Evolutionary conservation across 2,329 filamentous ascomycete species (phyloP).

Genomic region (Paecilomyces sp.): DNA sequence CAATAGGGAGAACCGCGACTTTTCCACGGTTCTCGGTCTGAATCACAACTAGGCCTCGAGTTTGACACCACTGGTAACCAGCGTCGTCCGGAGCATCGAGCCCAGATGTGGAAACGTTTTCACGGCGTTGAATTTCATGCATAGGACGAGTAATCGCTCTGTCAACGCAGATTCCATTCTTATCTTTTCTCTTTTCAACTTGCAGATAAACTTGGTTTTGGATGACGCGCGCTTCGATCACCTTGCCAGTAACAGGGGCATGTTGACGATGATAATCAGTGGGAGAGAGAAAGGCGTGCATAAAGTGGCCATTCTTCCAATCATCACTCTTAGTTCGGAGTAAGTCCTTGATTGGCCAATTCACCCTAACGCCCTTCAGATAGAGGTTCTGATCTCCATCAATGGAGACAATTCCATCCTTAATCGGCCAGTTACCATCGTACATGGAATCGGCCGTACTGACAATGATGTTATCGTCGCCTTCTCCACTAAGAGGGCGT

Average conservation of each 20-base stretch:
- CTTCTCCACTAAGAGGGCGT: slow-evolving; percentile 21
- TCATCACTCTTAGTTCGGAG: slow-evolving; percentile 23
- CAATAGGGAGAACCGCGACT: slow-evolving; percentile 38
- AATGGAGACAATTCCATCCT: slow-evolving; percentile 7
- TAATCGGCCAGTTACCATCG: slow-evolving; percentile 15
- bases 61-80: slow-evolving; percentile 37
- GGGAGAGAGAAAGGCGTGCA: slow-evolving; percentile 34
- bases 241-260: slow-evolving; percentile 30
- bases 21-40: slow-evolving; percentile 27
- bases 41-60: slow-evolving; percentile 33
- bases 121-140: not conserved
- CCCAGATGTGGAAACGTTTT: not conserved
- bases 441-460: slow-evolving; percentile 34
- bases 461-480: slow-evolving; percentile 22
- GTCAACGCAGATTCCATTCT: not conserved
- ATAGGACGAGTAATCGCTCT: not conserved
- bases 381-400: slow-evolving; percentile 11
- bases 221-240: slow-evolving; percentile 32
- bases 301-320: slow-evolving; percentile 36
- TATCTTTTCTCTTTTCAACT: slow-evolving; percentile 10
- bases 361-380: slow-evolving; percentile 27
- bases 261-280: slow-evolving; percentile 39
- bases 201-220: slow-evolving; percentile 32
- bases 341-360: slow-evolving; percentile 30
- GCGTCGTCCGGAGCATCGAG: slow-evolving; percentile 26